Conservation (phyloP, 2,329 filamentous ascomycete species). For the Fusarium oxysporum region DNA sequence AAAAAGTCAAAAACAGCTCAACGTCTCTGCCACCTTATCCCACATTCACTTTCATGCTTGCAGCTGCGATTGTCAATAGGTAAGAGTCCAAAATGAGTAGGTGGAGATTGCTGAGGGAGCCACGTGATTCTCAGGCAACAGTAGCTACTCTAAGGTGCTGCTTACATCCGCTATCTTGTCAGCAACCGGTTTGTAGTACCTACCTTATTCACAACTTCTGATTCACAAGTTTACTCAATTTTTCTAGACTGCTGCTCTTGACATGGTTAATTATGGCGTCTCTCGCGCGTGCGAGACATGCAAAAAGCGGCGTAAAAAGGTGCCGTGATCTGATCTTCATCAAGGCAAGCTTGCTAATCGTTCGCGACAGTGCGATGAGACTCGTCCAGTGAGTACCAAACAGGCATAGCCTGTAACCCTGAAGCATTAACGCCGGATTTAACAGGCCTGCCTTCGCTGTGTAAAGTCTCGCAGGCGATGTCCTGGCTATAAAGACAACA, state of each 20-base stretch:
- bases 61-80: neutral
- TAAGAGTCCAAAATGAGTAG: neutral
- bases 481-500: slow-evolving; percentile 10
- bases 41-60: neutral
- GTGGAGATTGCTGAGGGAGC: neutral
- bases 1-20: neutral
- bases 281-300: slow-evolving; percentile 10
- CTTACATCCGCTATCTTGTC: neutral
- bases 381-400: slow-evolving; percentile 16
- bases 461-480: neutral
- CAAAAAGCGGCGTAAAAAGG: slow-evolving; percentile 23
- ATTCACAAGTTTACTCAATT: neutral
- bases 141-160: neutral
- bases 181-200: neutral
- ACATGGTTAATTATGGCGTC: slow-evolving; percentile 15
- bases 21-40: neutral
- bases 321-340: neutral
- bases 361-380: slow-evolving; percentile 4
- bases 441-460: slow-evolving; percentile 9
- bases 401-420: neutral
- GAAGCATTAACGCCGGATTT: neutral
- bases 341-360: neutral
- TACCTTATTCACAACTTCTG: neutral
- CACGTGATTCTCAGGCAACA: neutral
- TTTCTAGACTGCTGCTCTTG: accelerated